Percentiles rank a stretch among this genome's conserved stretches.
Conservation (phyloP, 1,139 yeast species). For the Yamadazyma taylorii region DNA sequence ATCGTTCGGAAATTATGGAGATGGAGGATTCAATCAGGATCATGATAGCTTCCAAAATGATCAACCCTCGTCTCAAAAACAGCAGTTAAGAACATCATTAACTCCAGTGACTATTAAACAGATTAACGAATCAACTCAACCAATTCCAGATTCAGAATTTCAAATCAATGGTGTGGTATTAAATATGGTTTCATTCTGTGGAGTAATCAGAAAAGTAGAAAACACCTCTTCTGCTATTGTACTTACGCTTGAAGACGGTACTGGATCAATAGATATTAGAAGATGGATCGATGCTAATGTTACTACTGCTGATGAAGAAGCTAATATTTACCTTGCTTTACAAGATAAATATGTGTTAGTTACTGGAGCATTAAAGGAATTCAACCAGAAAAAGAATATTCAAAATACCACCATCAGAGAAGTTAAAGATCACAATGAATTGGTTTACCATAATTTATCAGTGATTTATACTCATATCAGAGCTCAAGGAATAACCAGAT, state of each 20-base stretch:
- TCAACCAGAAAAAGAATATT: constrained; percentile 63
- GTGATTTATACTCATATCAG: constrained; percentile 65
- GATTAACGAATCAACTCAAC: constrained; percentile 63
- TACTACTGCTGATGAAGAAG: constrained; percentile 33
- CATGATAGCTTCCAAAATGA: constrained; percentile 17
- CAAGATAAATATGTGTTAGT: constrained; percentile 60
- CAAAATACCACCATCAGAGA: constrained; percentile 64
- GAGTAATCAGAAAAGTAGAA: constrained; percentile 60
- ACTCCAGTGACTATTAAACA: constrained; percentile 88
- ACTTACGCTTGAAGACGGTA: constrained; percentile 78
- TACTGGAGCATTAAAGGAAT: constrained; percentile 71
- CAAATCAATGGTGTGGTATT: constrained; percentile 62
- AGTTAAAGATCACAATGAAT: constrained; percentile 70
- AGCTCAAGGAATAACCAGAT: constrained; percentile 40
- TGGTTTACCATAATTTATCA: constrained; percentile 72
- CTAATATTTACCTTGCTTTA: constrained; percentile 32
- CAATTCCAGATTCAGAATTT: constrained; percentile 75
- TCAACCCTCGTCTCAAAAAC: constrained; percentile 26
- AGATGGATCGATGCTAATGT: constrained; percentile 64
- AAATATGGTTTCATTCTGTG: constrained; percentile 63
- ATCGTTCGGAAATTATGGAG: constrained; percentile 24
- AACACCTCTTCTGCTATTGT: constrained; percentile 50
- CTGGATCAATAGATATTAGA: constrained; percentile 71
- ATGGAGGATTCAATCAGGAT: constrained; percentile 36
- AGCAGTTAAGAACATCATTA: constrained; percentile 45